phyloP scores from a whole-genome alignment of 768 basidiomycete genomes.

The Melanogaster broomeanus region DNA sequence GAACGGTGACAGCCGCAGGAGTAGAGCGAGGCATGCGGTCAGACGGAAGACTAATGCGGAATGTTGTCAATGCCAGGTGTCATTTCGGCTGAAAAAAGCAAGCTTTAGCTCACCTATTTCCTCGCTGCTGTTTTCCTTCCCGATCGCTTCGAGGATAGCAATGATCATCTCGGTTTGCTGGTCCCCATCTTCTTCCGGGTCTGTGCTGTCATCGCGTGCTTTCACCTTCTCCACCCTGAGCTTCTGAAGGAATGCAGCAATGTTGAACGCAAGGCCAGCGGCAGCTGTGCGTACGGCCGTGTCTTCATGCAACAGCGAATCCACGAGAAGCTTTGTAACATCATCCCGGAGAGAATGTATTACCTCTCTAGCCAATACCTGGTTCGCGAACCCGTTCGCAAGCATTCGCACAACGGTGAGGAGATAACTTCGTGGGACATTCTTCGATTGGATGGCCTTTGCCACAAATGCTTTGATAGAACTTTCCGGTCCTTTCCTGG shows the following conservation, averaged over 20 bases:
- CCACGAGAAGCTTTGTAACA: conserved; percentile 60
- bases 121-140: conserved; percentile 68
- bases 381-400: conserved; percentile 62
- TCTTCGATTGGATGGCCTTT: conserved; percentile 39
- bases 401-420: conserved; percentile 70
- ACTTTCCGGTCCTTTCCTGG: conserved; percentile 32
- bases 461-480: conserved; percentile 49
- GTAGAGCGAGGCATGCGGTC: conserved; percentile 72
- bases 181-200: conserved; percentile 63
- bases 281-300: conserved; percentile 71
- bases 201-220: conserved; percentile 33
- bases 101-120: conserved; percentile 69
- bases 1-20: conserved; percentile 74
- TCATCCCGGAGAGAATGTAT: conserved; percentile 37
- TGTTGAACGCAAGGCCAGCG: conserved; percentile 80
- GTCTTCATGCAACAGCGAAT: conserved; percentile 70
- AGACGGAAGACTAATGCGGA: conserved; percentile 70
- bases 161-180: conserved; percentile 86
- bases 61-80: not conserved
- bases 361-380: conserved; percentile 38
- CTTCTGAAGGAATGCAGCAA: conserved; percentile 66
- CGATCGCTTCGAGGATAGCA: conserved; percentile 80
- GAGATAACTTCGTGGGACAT: conserved; percentile 51
- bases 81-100: conserved; percentile 2
- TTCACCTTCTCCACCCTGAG: conserved; percentile 48